Base-by-base conservation (phyloP, 371 early-diverging fungal species). In the Apophysomyces ossiformis region DNA sequence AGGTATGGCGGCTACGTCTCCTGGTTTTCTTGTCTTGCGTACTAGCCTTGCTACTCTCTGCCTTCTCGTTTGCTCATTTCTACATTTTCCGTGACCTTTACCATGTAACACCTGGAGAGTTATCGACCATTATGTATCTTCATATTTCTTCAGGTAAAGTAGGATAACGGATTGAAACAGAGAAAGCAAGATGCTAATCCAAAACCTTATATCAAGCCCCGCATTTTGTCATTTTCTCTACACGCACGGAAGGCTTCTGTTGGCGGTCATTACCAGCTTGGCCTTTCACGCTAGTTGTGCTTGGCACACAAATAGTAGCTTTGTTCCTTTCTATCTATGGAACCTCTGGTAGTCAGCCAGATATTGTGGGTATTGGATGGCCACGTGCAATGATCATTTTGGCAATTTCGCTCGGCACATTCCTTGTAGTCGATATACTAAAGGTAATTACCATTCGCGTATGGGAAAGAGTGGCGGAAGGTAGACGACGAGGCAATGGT, bases 191-290 rank as follows among this genome's bases (percentile, higher is more conserved):
- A 26, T 26, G 2, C 32, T 26, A 26, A 26, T 26, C 13, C 4
- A 47, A 8, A 21, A 16, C 37, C 11, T 46, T 47, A 47, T 46
- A 21, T 6, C 32, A 21, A 81, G 91, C 91, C 61, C 97, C 97
- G 56, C 96, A 97, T 81, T 97, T 97, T 83, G 93, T 95, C 37
- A 97, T 97, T 74, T 97, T 97, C 76, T 94, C 95, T 21, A 97
- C 97, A 8, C 90, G 97, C 66, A 75, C 95, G 15, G 84, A 91
- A 16, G 88, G 89, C 15, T 92, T 89, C 79, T 95, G 94, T 84
- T 96, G 92, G 91, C 88, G 87, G 65, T 91, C 87, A 64, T 75
- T 90, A 63, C 97, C 97, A 13, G 90, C 91, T 21, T 82, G 83
- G 81, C 75, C 85, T 35, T 96, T 96, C 74, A 88, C 91, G 0